phyloP scores from a whole-genome alignment of 2,329 filamentous ascomycete genomes.

The Fusarium scirpi region DNA sequence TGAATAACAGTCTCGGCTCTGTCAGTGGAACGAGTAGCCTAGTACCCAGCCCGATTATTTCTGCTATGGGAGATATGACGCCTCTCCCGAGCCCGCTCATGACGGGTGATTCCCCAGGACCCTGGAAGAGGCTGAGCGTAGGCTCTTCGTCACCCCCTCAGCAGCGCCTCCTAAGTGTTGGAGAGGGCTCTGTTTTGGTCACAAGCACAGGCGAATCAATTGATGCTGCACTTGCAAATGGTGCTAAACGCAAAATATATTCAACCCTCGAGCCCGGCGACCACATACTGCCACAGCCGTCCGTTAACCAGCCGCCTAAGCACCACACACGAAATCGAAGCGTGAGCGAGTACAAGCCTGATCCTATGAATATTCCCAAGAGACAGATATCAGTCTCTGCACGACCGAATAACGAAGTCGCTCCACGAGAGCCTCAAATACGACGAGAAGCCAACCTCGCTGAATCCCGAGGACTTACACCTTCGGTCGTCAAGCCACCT shows the following conservation, averaged over 20 bases:
- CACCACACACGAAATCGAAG: constrained; percentile 80
- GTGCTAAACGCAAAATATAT: constrained; percentile 69
- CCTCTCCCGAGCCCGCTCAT: constrained; percentile 82
- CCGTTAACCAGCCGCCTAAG: constrained; percentile 28
- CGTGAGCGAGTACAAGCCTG: constrained; percentile 87
- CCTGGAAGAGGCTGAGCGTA: constrained; percentile 69
- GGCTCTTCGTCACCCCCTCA: constrained; percentile 59
- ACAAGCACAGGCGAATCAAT: constrained; percentile 65
- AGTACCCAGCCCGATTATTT: constrained; percentile 78
- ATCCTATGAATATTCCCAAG: constrained; percentile 74
- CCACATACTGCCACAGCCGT: constrained; percentile 53
- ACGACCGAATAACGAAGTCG: constrained; percentile 57
- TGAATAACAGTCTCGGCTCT: constrained; percentile 62
- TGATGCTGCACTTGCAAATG: constrained; percentile 62
- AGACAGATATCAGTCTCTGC: constrained; percentile 81
- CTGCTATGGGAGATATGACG: constrained; percentile 82
- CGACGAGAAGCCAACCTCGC: constrained; percentile 86
- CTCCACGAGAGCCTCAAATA: constrained; percentile 59
- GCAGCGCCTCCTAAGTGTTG: constrained; percentile 45
- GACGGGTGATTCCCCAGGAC: constrained; percentile 72
- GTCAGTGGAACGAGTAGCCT: constrained; percentile 72
- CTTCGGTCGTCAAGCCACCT: constrained; percentile 71
- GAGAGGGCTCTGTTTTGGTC: constrained; percentile 58
- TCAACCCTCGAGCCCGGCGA: constrained; percentile 51
- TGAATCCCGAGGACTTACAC: constrained; percentile 78